Evolutionary conservation across 2,329 filamentous ascomycete genomes (phyloP).

Genomic region (Aspergillus caelatus): DNA sequence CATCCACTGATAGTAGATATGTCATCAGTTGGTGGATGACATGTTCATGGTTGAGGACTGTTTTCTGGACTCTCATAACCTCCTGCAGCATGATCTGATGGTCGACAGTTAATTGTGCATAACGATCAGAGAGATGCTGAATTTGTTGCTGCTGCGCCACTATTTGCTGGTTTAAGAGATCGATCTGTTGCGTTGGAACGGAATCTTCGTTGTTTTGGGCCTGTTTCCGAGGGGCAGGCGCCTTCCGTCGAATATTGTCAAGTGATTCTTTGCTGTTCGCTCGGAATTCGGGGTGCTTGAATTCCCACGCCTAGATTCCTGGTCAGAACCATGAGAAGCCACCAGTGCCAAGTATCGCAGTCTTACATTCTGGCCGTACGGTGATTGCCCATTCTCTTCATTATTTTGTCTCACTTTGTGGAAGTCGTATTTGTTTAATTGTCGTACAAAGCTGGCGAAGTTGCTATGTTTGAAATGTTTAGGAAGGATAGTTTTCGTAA

Average conservation of each 20-base stretch:
- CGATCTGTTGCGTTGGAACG: constrained; percentile 82
- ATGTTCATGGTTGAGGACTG: constrained; percentile 71
- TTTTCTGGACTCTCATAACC: constrained; percentile 67
- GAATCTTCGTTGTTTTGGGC: constrained; percentile 70
- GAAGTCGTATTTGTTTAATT: constrained; percentile 97
- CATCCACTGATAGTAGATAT: constrained; percentile 66
- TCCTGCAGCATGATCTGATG: constrained; percentile 68
- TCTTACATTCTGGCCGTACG: constrained; percentile 75
- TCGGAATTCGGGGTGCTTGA: constrained; percentile 95
- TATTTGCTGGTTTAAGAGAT: constrained; percentile 83
- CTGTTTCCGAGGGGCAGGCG: constrained; percentile 82
- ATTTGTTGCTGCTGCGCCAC: constrained; percentile 91
- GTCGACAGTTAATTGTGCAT: constrained; percentile 73
- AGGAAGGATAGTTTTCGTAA: constrained; percentile 93
- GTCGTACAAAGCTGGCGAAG: constrained; percentile 93
- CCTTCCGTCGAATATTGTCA: constrained; percentile 95
- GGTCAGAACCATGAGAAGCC: constrained; percentile 13
- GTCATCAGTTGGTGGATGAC: constrained; percentile 73
- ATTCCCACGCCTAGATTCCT: constrained; percentile 76
- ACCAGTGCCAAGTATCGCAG: not conserved
- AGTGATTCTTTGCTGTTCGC: constrained; percentile 94
- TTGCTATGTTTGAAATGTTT: constrained; percentile 99
- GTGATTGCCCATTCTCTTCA: constrained; percentile 79
- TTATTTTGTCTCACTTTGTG: constrained; percentile 95
- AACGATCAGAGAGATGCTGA: constrained; percentile 81